Percentiles rank a stretch among this genome's conserved stretches.
Evolutionary conservation across 176 grass and related monocot genomes (phyloP).

Genomic region (Avena eriantha): DNA sequence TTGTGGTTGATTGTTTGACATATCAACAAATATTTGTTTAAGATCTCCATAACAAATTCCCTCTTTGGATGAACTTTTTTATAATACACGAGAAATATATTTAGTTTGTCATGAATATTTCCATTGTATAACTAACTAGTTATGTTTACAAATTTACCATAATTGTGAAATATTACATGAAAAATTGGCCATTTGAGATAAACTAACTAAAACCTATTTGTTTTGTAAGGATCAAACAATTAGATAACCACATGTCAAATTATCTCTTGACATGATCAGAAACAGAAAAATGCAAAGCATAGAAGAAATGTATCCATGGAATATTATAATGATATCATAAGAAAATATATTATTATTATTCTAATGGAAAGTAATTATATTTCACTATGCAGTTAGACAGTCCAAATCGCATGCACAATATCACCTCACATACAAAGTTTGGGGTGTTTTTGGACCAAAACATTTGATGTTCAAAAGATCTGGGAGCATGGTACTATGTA

Average conservation of each 20-base stretch:
- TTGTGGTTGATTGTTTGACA: neutral
- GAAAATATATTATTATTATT: neutral
- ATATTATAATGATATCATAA: neutral
- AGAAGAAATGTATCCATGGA: neutral
- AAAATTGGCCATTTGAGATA: neutral
- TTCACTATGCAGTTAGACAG: neutral
- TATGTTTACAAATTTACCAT: neutral
- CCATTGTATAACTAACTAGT: neutral
- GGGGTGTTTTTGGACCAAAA: too few relatives aligned
- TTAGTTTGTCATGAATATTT: neutral
- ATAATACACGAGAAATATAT: neutral
- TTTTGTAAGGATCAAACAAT: neutral
- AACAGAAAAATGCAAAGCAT: neutral
- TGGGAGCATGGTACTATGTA: neutral
- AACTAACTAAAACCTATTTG: neutral
- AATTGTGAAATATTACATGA: neutral
- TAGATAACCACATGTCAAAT: neutral
- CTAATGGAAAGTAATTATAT: neutral
- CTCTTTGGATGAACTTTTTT: too few relatives aligned
- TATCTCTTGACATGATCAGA: neutral
- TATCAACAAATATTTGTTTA: neutral
- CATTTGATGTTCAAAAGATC: neutral
- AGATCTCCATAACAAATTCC: neutral
- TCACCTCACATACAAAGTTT: too few relatives aligned
- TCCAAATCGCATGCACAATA: neutral